Conservation (phyloP, 31 red algal species). For the Endocladia muricata region DNA sequence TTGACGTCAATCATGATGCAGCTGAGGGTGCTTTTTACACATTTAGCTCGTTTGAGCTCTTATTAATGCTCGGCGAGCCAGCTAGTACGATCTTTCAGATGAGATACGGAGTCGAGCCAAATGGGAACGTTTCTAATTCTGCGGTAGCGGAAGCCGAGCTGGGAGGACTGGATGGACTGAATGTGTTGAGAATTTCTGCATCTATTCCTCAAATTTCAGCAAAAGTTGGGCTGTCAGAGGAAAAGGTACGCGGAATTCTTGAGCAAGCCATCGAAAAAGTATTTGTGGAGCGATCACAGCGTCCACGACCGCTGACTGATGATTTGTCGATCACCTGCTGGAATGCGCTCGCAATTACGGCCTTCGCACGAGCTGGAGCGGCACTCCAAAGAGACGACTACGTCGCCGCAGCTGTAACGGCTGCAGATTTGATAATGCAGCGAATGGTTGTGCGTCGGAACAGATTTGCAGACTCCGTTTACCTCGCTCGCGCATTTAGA, state of each 20-base stretch:
- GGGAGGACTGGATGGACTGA: conserved; percentile 47
- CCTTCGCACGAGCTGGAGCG: conserved; percentile 41
- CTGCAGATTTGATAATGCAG: conserved; percentile 45
- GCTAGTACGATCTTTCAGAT: conserved; percentile 51
- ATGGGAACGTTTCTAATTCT: conserved; percentile 50
- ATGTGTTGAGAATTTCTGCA: conserved; percentile 45
- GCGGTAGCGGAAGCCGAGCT: conserved; percentile 52
- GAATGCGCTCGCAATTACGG: conserved; percentile 59
- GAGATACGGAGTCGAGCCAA: conserved; percentile 43
- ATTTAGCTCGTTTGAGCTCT: conserved; percentile 67
- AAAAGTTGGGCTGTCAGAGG: conserved; percentile 11
- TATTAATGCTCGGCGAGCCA: conserved; percentile 57
- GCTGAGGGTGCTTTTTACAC: conserved; percentile 79
- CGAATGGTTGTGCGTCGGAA: conserved; percentile 46
- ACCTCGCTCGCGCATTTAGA: conserved; percentile 46
- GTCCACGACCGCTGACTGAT: conserved; percentile 46
- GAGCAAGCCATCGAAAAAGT: conserved; percentile 20
- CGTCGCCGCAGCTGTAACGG: conserved; percentile 39
- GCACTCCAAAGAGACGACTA: conserved; percentile 49
- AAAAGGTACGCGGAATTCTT: conserved; percentile 22
- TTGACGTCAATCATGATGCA: conserved; percentile 28
- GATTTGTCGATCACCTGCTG: conserved; percentile 60
- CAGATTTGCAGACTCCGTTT: conserved; percentile 18
- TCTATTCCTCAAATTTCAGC: conserved; percentile 43
- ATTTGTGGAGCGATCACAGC: conserved; percentile 18